Conservation (phyloP, 75 land plant genomes). For the Selaginella moellendorffii region DNA sequence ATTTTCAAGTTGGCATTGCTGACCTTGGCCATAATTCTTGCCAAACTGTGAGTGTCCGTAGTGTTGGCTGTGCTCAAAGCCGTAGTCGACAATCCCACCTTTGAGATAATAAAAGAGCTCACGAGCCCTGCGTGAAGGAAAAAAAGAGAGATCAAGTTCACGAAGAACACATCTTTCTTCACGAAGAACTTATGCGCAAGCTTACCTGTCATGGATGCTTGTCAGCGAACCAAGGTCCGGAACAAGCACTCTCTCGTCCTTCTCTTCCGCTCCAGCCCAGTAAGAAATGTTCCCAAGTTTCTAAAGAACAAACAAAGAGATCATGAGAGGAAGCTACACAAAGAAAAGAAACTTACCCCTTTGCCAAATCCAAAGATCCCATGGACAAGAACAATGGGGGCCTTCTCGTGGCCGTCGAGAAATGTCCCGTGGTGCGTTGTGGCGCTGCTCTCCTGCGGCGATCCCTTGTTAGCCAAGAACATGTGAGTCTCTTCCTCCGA, state of each 20-base stretch:
- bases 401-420: constrained; percentile 28
- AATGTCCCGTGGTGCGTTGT: constrained; percentile 8
- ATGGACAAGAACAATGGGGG: constrained; percentile 11
- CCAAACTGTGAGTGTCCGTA: constrained; percentile 78
- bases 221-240: constrained; percentile 92
- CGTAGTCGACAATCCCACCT: constrained; percentile 89
- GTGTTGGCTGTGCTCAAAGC: constrained; percentile 62
- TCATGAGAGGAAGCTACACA: background rate
- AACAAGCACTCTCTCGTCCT: constrained; percentile 71
- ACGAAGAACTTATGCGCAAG: background rate
- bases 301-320: constrained; percentile 16
- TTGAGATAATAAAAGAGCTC: constrained; percentile 91
- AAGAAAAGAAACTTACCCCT: background rate
- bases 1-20: background rate
- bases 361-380: constrained; percentile 9
- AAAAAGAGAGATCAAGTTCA: background rate
- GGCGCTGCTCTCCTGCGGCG: background rate
- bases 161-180: background rate
- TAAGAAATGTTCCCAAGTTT: constrained; percentile 80
- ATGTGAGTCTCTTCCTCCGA: background rate
- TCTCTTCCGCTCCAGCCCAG: constrained; percentile 94
- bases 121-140: constrained; percentile 44
- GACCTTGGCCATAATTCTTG: constrained; percentile 56
- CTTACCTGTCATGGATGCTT: constrained; percentile 34
- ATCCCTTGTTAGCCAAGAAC: background rate